Conservation (phyloP, 257 asterid genomes). For the Solanum clarkiae region DNA sequence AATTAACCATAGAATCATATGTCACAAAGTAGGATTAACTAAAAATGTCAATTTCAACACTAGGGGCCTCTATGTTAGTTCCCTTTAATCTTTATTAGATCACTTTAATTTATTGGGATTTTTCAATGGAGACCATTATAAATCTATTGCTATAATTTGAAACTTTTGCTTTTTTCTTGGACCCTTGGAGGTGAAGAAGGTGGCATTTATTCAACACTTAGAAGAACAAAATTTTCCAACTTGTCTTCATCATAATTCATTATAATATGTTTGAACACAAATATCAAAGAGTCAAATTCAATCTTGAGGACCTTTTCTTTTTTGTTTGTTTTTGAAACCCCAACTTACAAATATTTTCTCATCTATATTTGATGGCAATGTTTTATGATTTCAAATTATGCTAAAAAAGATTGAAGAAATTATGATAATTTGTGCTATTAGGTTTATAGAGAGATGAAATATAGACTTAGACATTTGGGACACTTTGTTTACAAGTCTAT, state of each 20-base stretch:
- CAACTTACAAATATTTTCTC: not conserved
- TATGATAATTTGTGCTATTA: not conserved
- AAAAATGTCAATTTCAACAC: not conserved
- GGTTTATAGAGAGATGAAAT: not conserved
- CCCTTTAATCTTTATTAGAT: constrained; percentile 3
- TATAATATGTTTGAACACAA: constrained; percentile 20
- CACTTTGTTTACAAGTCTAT: constrained; percentile 7
- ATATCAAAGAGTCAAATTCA: constrained; percentile 20
- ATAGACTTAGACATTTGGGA: not conserved
- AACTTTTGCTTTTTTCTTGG: constrained; percentile 1
- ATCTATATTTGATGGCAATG: not conserved
- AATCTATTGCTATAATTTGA: not conserved
- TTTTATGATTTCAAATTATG: not conserved
- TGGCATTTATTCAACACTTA: constrained; percentile 8
- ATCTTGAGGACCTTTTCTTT: constrained; percentile 6
- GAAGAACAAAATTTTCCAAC: not conserved
- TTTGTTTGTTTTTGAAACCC: not conserved
- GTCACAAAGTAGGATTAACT: not conserved
- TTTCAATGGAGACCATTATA: constrained; percentile 9
- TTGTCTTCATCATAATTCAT: constrained; percentile 8
- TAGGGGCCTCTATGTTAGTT: not conserved
- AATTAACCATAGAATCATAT: not conserved
- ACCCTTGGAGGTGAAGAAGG: constrained; percentile 10
- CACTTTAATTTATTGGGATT: not conserved
- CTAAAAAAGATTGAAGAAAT: not conserved